A percentile compares a stretch with the other conserved stretches of the same genome.
Conservation (phyloP, 176 grass and related monocot genomes). For the Pontederia crassipes region DNA sequence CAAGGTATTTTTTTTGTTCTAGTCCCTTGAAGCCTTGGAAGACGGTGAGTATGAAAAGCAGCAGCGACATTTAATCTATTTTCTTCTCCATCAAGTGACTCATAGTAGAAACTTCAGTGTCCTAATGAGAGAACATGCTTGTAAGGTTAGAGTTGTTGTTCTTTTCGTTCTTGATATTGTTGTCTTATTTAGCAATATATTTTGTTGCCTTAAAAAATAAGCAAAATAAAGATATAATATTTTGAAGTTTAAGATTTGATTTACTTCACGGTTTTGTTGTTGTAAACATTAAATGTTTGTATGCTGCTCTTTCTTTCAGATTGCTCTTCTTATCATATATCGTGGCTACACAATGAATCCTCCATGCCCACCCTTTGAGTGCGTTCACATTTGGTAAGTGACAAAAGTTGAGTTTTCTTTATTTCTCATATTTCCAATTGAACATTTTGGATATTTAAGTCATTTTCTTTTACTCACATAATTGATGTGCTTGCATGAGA, state of each 20-base stretch:
- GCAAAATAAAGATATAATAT: background rate
- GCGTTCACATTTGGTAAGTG: conserved; percentile 92
- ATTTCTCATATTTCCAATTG: too few species aligned
- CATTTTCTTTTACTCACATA: too few species aligned
- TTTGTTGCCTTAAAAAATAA: too few species aligned
- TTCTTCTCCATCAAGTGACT: conserved; percentile 97
- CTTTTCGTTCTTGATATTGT: background rate
- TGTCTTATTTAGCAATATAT: too few species aligned
- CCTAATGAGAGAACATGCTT: conserved; percentile 75
- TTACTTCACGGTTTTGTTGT: background rate
- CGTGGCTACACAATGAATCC: conserved; percentile 90
- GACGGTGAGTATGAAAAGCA: conserved; percentile 97
- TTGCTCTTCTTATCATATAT: conserved; percentile 89
- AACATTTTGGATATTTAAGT: too few species aligned
- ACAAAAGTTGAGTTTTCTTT: conserved; percentile 9
- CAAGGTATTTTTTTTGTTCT: conserved; percentile 18
- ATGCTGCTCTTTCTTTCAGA: conserved; percentile 36
- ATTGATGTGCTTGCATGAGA: too few species aligned
- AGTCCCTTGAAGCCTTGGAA: conserved; percentile 95
- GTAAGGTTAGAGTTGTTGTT: conserved; percentile 47
- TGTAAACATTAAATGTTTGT: background rate
- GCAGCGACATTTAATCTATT: conserved; percentile 94
- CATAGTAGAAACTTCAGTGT: conserved; percentile 87
- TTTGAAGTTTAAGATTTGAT: background rate
- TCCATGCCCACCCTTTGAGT: conserved; percentile 81